A percentile compares a stretch with the other conserved stretches of the same genome.
phyloP scores from a whole-genome alignment of 768 basidiomycete genomes.

The Phanerochaete carnosa region DNA sequence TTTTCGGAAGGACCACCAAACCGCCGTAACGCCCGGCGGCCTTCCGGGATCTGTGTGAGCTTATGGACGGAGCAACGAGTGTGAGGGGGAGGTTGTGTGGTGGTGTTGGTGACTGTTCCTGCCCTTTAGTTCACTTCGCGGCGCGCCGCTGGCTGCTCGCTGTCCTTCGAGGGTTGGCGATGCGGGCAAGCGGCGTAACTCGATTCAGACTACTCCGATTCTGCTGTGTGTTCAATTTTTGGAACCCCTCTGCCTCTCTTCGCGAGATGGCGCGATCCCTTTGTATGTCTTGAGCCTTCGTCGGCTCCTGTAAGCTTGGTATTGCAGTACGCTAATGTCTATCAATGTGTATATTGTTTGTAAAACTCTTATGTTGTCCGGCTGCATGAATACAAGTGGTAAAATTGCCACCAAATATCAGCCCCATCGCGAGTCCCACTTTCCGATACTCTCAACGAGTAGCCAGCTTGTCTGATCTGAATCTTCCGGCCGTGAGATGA shows the following conservation, averaged over 20 bases:
- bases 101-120: constrained; percentile 1
- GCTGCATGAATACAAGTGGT: neutral
- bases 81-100: constrained; percentile 10
- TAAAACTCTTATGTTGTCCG: neutral
- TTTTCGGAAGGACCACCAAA: neutral
- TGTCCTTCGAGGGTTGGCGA: constrained; percentile 4
- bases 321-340: neutral
- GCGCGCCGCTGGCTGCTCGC: constrained; percentile 8
- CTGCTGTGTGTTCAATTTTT: constrained; percentile 15
- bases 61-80: neutral
- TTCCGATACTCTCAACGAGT: constrained; percentile 41
- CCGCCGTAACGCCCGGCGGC: neutral
- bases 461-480: constrained; percentile 32
- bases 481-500: constrained; percentile 16
- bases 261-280: neutral
- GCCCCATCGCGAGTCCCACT: constrained; percentile 41
- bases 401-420: constrained; percentile 13
- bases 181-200: constrained; percentile 6
- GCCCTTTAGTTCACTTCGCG: constrained; percentile 18
- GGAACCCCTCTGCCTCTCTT: constrained; percentile 5
- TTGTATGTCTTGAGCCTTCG: neutral
- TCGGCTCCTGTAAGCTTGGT: neutral
- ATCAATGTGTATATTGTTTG: neutral
- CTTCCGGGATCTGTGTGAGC: neutral
- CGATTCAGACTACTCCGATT: constrained; percentile 20